Conservation (phyloP, 768 basidiomycete genomes). For the Chalciporus pseudorubinellus region DNA sequence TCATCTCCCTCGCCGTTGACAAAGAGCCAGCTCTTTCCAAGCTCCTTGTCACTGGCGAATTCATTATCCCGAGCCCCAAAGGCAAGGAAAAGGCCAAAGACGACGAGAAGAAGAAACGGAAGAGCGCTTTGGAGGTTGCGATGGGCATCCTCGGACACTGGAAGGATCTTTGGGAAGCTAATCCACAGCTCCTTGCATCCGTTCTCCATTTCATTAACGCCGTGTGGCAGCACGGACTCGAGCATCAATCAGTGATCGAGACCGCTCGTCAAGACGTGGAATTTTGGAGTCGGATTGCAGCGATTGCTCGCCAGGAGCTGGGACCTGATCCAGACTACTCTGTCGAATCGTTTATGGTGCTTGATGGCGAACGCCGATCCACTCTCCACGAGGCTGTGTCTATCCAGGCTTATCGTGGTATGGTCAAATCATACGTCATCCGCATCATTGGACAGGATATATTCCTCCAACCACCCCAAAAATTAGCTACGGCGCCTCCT, state of each 20-base stretch:
- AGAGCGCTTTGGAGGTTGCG: conserved; percentile 68
- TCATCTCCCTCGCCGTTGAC: conserved; percentile 77
- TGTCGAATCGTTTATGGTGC: conserved; percentile 44
- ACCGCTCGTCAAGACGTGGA: conserved; percentile 50
- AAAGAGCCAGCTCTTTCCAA: conserved; percentile 84
- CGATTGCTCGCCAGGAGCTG: conserved; percentile 63
- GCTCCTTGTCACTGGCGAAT: conserved; percentile 74
- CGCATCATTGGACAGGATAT: conserved; percentile 76
- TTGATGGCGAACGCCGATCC: conserved; percentile 43
- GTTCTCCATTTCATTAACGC: conserved; percentile 73
- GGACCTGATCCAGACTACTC: conserved; percentile 72
- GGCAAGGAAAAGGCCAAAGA: conserved; percentile 35
- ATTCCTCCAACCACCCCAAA: conserved; percentile 51
- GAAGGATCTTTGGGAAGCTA: conserved; percentile 73
- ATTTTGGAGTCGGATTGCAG: conserved; percentile 72
- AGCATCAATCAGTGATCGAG: conserved; percentile 63
- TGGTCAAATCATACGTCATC: conserved; percentile 72
- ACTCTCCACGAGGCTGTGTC: conserved; percentile 60
- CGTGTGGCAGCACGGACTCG: conserved; percentile 77
- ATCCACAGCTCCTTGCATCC: conserved; percentile 72
- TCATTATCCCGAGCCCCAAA: conserved; percentile 48
- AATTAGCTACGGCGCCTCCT: conserved; percentile 33
- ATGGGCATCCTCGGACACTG: conserved; percentile 63
- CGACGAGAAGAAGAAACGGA: conserved; percentile 33
- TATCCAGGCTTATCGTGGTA: conserved; percentile 62